A percentile compares a stretch with the other conserved stretches of the same genome.
phyloP scores from a whole-genome alignment of 75 land plant genomes.

The Larix kaempferi region DNA sequence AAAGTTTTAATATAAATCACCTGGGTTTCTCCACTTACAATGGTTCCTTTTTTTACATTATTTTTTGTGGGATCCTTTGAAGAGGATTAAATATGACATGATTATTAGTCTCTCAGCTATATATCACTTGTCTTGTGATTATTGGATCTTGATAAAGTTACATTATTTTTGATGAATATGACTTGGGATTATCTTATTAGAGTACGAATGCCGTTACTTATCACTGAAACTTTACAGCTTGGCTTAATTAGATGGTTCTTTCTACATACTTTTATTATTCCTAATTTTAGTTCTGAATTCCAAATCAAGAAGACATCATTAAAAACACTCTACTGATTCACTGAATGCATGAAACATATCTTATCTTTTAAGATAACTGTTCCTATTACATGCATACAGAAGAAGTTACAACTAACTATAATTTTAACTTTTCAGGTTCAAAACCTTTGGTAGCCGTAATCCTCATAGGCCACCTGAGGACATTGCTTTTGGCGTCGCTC shows the following conservation, averaged over 20 bases:
- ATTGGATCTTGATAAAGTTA: background rate
- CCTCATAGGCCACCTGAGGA: conserved; percentile 87
- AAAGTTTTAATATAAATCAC: too few species aligned
- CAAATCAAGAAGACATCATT: background rate
- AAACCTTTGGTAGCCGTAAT: conserved; percentile 65
- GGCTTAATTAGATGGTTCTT: background rate
- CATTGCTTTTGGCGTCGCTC: conserved; percentile 84
- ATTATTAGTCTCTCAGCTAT: background rate
- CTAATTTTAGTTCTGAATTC: background rate
- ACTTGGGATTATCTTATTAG: background rate
- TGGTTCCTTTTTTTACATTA: background rate
- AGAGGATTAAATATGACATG: background rate
- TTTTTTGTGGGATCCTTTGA: background rate
- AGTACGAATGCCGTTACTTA: background rate
- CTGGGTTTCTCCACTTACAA: background rate
- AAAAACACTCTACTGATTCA: background rate
- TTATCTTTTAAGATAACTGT: background rate
- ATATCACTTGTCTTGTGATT: background rate
- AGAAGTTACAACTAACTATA: background rate
- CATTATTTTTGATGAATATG: background rate
- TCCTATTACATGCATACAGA: background rate
- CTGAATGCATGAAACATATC: background rate
- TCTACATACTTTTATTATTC: background rate
- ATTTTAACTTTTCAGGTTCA: conserved; percentile 49
- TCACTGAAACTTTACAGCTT: background rate